Conservation (phyloP, 345 rosid genomes). For the Mangifera indica region DNA sequence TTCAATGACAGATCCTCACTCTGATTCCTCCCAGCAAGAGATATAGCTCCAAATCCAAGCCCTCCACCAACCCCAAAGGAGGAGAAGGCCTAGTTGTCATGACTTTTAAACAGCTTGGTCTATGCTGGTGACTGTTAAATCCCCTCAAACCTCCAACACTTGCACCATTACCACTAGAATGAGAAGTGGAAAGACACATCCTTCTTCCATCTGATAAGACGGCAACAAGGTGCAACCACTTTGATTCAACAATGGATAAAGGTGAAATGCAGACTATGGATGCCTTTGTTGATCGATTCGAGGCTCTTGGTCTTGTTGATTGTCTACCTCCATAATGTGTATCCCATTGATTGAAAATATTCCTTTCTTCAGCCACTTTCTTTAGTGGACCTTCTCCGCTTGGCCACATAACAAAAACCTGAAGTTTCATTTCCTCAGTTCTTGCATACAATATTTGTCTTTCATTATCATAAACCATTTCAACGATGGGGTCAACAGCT, state of each 20-base stretch:
- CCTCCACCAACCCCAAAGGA: too few species aligned
- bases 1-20: constrained; percentile 71
- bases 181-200: constrained; percentile 85
- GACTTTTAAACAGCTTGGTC: too few species aligned
- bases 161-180: constrained; percentile 59
- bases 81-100: too few species aligned
- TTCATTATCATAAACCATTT: constrained; percentile 91
- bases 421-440: constrained; percentile 94
- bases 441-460: constrained; percentile 88
- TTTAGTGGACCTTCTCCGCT: constrained; percentile 78
- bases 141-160: too few species aligned
- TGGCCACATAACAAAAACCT: constrained; percentile 70
- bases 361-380: constrained; percentile 93
- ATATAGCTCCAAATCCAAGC: too few species aligned
- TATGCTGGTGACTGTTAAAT: too few species aligned
- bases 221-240: constrained; percentile 91
- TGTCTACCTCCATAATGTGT: constrained; percentile 67
- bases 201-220: constrained; percentile 95
- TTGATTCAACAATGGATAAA: constrained; percentile 79
- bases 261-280: constrained; percentile 86
- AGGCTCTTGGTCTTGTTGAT: constrained; percentile 51
- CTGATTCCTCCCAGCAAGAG: too few species aligned
- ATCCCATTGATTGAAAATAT: constrained; percentile 79
- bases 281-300: constrained; percentile 64
- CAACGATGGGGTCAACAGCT: constrained; percentile 86